phyloP scores from a whole-genome alignment of 768 basidiomycete species.

The Hemileccinum impolitum region DNA sequence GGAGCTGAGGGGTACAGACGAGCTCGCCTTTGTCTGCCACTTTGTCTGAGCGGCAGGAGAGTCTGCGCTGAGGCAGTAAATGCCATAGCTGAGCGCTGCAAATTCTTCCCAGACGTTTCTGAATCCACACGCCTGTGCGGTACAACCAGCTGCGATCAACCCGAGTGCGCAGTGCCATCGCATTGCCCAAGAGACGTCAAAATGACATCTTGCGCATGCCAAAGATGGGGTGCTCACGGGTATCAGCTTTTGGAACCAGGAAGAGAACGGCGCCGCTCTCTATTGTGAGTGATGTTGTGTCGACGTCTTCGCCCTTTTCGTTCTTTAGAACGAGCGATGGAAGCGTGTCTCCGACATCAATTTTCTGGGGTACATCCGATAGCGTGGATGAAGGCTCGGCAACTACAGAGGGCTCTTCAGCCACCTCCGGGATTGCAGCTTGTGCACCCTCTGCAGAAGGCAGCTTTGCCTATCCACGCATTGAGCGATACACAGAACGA shows the following conservation, averaged over 20 bases:
- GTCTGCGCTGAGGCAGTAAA: conserved; percentile 86
- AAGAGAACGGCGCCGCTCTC: conserved; percentile 81
- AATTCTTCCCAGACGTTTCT: conserved; percentile 82
- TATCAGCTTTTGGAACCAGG: conserved; percentile 82
- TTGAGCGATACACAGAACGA: neutral
- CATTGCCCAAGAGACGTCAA: neutral
- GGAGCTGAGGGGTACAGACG: neutral
- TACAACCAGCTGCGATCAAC: conserved; percentile 70
- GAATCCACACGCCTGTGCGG: conserved; percentile 89
- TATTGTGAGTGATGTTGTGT: conserved; percentile 57
- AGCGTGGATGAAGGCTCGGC: conserved; percentile 4
- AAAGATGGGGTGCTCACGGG: conserved; percentile 47
- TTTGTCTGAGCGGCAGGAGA: conserved; percentile 68
- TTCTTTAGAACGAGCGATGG: conserved; percentile 78
- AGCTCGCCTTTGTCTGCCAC: conserved; percentile 80
- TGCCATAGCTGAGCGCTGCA: conserved; percentile 54
- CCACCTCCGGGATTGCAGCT: too few relatives aligned
- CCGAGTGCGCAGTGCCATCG: neutral
- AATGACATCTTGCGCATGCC: too few relatives aligned
- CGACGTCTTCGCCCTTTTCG: conserved; percentile 78
- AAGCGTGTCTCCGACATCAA: conserved; percentile 73
- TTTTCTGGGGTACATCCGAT: conserved; percentile 15
- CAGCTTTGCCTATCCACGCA: conserved; percentile 16
- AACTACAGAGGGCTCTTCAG: conserved; percentile 1
- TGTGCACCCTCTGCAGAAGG: conserved; percentile 12